A percentile compares a stretch with the other conserved stretches of the same genome.
Evolutionary conservation across 371 early-diverging fungal genomes (phyloP).

Genomic region (Mortierella sp.): DNA sequence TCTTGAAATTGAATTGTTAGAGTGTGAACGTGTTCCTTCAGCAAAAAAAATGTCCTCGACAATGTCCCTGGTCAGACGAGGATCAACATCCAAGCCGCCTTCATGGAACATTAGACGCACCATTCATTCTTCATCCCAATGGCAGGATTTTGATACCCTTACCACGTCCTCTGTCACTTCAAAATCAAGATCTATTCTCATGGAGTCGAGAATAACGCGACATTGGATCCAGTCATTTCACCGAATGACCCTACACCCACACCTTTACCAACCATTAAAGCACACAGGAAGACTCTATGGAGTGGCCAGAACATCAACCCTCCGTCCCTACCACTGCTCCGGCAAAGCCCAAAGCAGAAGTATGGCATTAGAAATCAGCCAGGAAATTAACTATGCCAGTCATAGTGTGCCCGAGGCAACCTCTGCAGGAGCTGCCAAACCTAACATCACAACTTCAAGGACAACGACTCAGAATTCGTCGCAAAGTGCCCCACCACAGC

Average conservation of each 20-base stretch:
- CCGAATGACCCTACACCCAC: conserved; percentile 39
- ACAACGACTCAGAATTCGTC: background rate
- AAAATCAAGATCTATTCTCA: background rate
- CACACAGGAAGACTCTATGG: background rate
- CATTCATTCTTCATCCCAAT: conserved; percentile 3
- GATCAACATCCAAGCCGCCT: conserved; percentile 6
- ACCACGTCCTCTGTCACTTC: background rate
- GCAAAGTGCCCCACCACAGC: background rate
- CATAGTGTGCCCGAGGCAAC: background rate
- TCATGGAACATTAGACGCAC: conserved; percentile 7
- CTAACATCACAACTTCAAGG: background rate
- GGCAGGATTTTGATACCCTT: background rate
- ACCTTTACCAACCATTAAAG: conserved; percentile 9
- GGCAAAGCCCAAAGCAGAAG: conserved; percentile 6
- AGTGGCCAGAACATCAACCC: background rate
- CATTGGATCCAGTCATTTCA: conserved; percentile 53
- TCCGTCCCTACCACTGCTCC: conserved; percentile 14
- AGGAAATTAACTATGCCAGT: background rate
- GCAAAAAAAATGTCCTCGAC: conserved; percentile 30
- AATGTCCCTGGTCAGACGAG: conserved; percentile 33
- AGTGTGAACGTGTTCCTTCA: background rate
- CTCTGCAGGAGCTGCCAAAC: background rate
- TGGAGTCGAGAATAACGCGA: conserved; percentile 41
- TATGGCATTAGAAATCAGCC: background rate
- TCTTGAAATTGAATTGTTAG: background rate